Base-by-base conservation (phyloP, 176 grass and related monocot genomes). In the Miscanthus lutarioriparius region DNA sequence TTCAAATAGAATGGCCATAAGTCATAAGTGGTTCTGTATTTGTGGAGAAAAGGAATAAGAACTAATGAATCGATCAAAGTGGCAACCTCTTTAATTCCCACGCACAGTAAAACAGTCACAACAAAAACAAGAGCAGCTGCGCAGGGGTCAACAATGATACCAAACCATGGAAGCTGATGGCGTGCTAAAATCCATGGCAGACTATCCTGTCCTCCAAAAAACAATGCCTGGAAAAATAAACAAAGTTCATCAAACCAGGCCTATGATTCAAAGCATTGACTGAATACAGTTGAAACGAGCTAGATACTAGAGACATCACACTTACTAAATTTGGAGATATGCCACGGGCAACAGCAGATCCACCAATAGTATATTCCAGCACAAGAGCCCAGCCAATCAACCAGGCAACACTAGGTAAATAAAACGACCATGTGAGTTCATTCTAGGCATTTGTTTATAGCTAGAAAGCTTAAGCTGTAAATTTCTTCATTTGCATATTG, bases 371-470 rank as follows among this genome's bases (percentile, higher is more conserved):
- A 80, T 98, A 98, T 83, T 98, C 96, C 64, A 98, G 88, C 36
- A 98, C 87, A 51, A 98, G 77, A 87, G 93, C 91, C 96, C 96
- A 98, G 58, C 96, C 96, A 87, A 98, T 95, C 86, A 98, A 84
- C 96, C 96, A 98, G 75, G 96, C 96, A 85, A 94, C 87, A 72
- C 96, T 98, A 83, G 54, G 74, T 67, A 89, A 73, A 35, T 74
- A 63, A 74, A 84, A 77, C 4, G 5, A 65, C 15, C 36, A 51
- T 33, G 47, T 92, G 20, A 89, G 80, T 86, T 69, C 36, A 89
- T 69, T 70, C 8, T 25, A 63, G 56, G 28, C 22, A 70, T 82
- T 39, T 85, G 54, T 67, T 89, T 68, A 22, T 30, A 78, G 9
- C 25, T 25, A 61, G 58, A 61, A 66, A 72, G 61, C 9, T 76